Percentiles rank a stretch among this genome's conserved stretches.
Conservation (phyloP, 2,329 filamentous ascomycete species). For the Teratosphaeria pseudoeucalypti region DNA sequence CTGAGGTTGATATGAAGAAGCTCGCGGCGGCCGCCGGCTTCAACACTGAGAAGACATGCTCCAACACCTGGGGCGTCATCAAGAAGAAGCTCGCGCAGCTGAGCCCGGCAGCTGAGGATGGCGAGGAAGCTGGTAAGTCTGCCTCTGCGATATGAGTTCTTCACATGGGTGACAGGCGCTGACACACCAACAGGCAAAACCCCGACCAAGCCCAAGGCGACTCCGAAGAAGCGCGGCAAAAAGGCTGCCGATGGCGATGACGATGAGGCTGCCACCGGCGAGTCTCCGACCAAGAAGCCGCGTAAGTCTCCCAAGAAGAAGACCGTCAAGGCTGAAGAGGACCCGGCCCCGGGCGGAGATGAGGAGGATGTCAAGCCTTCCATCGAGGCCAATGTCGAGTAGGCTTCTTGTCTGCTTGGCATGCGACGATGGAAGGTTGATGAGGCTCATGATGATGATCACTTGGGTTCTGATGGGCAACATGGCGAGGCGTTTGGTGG, state of each 20-base stretch:
- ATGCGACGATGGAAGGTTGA: background rate
- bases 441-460: background rate
- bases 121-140: constrained; percentile 10
- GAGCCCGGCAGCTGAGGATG: constrained; percentile 5
- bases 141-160: background rate
- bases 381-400: background rate
- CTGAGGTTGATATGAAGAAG: constrained; percentile 25
- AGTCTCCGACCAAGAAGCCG: constrained; percentile 8
- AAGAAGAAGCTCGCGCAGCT: constrained; percentile 23
- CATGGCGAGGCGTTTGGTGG: background rate
- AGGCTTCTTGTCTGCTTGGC: background rate
- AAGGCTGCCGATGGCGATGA: constrained; percentile 13
- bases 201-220: constrained; percentile 10
- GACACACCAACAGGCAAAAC: constrained; percentile 4
- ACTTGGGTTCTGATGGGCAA: background rate
- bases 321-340: constrained; percentile 4
- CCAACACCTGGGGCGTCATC: constrained; percentile 26
- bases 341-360: background rate
- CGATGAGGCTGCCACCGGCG: constrained; percentile 11
- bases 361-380: background rate
- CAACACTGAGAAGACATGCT: constrained; percentile 22
- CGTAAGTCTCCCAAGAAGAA: constrained; percentile 16
- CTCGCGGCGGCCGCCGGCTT: constrained; percentile 18
- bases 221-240: constrained; percentile 21
- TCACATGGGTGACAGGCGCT: constrained; percentile 3